These are phyloP conservation scores for Colletotrichum tamarilloi DNA, from an alignment of 2,329 filamentous ascomycete genomes.

Conservation along the genomic window DNA sequence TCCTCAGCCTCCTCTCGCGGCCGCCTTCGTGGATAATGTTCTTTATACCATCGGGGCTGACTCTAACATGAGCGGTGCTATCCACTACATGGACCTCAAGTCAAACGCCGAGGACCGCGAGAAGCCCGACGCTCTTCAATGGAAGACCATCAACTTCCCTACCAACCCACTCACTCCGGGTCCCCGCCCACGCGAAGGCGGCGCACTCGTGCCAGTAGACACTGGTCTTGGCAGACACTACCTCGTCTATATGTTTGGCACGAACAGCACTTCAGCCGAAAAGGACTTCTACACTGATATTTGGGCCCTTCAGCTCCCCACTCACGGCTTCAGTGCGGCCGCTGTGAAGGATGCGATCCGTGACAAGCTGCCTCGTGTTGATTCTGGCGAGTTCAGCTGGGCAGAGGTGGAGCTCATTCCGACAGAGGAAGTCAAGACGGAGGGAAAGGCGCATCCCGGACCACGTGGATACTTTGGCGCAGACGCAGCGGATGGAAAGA, in stretches of 20 bases:
- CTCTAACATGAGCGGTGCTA: slow-evolving; percentile 45
- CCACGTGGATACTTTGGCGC: slow-evolving; percentile 53
- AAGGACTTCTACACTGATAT: slow-evolving; percentile 53
- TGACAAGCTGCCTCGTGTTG: slow-evolving; percentile 51
- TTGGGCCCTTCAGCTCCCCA: slow-evolving; percentile 64
- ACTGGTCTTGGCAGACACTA: slow-evolving; percentile 65
- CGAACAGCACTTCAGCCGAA: slow-evolving; percentile 38
- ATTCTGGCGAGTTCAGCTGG: slow-evolving; percentile 61
- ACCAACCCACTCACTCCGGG: slow-evolving; percentile 51
- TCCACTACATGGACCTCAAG: slow-evolving; percentile 49
- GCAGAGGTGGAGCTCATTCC: slow-evolving; percentile 60
- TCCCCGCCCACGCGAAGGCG: slow-evolving; percentile 54
- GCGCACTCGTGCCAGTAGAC: slow-evolving; percentile 56
- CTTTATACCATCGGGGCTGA: slow-evolving; percentile 58
- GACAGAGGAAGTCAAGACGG: slow-evolving; percentile 52
- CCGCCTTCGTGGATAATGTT: slow-evolving; percentile 55
- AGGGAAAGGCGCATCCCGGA: slow-evolving; percentile 54
- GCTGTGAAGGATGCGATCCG: slow-evolving; percentile 62
- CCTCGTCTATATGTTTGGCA: slow-evolving; percentile 61
- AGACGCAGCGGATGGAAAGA: slow-evolving; percentile 55
- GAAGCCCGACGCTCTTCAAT: slow-evolving; percentile 44
- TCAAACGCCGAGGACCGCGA: slow-evolving; percentile 43
- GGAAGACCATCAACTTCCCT: slow-evolving; percentile 50
- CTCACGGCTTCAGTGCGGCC: slow-evolving; percentile 57
- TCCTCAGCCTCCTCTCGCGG: slow-evolving; percentile 49